These are phyloP conservation scores for Botryotinia calthae DNA, from an alignment of 2,329 filamentous ascomycete species.

Conservation along the genomic window DNA sequence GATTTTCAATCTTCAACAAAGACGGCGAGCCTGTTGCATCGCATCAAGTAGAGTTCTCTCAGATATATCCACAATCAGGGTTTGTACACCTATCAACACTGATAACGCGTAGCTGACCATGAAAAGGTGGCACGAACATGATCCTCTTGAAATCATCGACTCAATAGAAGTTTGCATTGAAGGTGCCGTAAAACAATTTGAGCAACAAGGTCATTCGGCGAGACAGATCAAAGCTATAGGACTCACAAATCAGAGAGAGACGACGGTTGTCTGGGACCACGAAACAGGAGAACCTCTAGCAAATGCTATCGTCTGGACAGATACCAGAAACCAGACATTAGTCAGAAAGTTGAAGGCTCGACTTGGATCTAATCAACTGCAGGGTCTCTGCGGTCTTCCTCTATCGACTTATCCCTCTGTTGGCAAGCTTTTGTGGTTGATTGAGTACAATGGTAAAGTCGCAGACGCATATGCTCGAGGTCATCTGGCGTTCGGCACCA, in stretches of 20 bases:
- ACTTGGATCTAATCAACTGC: slow-evolving; percentile 65
- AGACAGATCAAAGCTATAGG: slow-evolving; percentile 74
- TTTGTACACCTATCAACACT: slow-evolving; percentile 43
- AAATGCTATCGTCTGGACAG: slow-evolving; percentile 88
- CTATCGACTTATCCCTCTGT: slow-evolving; percentile 86
- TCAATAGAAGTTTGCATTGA: slow-evolving; percentile 80
- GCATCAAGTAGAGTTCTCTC: slow-evolving; percentile 73
- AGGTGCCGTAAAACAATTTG: slow-evolving; percentile 68
- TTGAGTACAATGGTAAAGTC: slow-evolving; percentile 68
- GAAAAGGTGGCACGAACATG: slow-evolving; percentile 82
- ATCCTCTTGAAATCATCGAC: slow-evolving; percentile 71
- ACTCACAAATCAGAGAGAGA: slow-evolving; percentile 83
- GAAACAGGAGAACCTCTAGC: slow-evolving; percentile 75
- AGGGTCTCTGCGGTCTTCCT: slow-evolving; percentile 73
- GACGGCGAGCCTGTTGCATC: slow-evolving; percentile 66
- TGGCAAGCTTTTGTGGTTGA: slow-evolving; percentile 80
- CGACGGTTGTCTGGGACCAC: slow-evolving; percentile 80
- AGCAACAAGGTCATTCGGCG: slow-evolving; percentile 63
- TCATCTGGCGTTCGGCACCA: slow-evolving; percentile 77
- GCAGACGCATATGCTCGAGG: slow-evolving; percentile 73
- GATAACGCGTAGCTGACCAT: slow-evolving; percentile 2
- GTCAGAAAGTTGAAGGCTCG: slow-evolving; percentile 73
- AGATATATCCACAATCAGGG: slow-evolving; percentile 74
- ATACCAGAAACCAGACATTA: slow-evolving; percentile 70
- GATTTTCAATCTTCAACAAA: slow-evolving; percentile 75